phyloP scores from a whole-genome alignment of 75 land plant genomes.

The Ceratopteris richardii region DNA sequence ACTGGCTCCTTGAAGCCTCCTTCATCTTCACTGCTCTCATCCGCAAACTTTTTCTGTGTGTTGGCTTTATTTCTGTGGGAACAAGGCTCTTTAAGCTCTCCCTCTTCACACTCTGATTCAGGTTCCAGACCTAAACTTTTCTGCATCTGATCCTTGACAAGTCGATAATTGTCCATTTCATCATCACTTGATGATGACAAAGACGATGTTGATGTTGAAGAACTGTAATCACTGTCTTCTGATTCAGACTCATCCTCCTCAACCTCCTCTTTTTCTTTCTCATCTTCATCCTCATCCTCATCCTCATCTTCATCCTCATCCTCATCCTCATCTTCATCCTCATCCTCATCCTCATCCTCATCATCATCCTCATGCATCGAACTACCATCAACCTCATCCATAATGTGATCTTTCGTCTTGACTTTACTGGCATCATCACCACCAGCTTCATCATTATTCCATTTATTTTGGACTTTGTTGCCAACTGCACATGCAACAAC shows the following conservation, averaged over 20 bases:
- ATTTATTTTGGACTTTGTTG: too few species aligned
- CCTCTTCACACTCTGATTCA: slow-evolving; percentile 23
- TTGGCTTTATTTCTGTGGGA: background rate
- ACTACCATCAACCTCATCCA: too few species aligned
- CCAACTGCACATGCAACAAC: too few species aligned
- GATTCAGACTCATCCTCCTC: slow-evolving; percentile 7
- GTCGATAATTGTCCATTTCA: slow-evolving; percentile 5
- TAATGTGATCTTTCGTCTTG: too few species aligned
- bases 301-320: background rate
- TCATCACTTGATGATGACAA: slow-evolving; percentile 20
- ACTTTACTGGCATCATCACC: slow-evolving; percentile 3
- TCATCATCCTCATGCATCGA: too few species aligned
- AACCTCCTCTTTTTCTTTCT: slow-evolving; percentile 4
- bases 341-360: slow-evolving; percentile 1
- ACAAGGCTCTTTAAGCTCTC: slow-evolving; percentile 4
- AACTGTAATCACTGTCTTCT: slow-evolving; percentile 12
- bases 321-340: slow-evolving; percentile 1
- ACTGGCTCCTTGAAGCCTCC: slow-evolving; percentile 21
- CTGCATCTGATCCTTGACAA: background rate
- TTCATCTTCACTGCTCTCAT: slow-evolving; percentile 23
- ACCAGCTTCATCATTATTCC: too few species aligned
- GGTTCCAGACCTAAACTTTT: slow-evolving; percentile 3
- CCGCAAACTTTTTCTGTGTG: background rate
- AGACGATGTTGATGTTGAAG: slow-evolving; percentile 9
- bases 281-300: slow-evolving; percentile 12